Evolutionary conservation across 2,329 filamentous ascomycete genomes (phyloP).

Genomic region (Claviceps africana): DNA sequence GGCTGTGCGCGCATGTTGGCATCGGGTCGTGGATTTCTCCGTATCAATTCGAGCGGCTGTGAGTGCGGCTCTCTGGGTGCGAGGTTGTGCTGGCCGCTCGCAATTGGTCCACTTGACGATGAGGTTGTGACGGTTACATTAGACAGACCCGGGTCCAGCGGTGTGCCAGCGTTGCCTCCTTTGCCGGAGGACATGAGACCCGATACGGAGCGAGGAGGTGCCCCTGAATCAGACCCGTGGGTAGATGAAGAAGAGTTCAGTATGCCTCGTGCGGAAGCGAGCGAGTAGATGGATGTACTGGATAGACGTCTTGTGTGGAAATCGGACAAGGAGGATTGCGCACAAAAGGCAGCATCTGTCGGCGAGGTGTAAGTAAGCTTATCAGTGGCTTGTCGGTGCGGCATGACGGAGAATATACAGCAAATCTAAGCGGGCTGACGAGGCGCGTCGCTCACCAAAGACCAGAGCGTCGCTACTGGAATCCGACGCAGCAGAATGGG

Average conservation of each 20-base stretch:
- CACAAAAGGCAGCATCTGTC: slow-evolving; percentile 34
- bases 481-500: slow-evolving; percentile 29
- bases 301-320: slow-evolving; percentile 52
- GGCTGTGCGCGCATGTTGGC: slow-evolving; percentile 30
- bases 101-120: slow-evolving; percentile 24
- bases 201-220: slow-evolving; percentile 27
- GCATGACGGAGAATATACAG: slow-evolving; percentile 27
- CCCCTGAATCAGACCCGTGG: slow-evolving; percentile 36
- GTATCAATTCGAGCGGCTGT: slow-evolving; percentile 30
- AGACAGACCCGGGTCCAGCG: slow-evolving; percentile 37
- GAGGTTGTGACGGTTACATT: slow-evolving; percentile 41
- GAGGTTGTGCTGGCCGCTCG: slow-evolving; percentile 31
- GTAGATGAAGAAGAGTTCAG: slow-evolving; percentile 35
- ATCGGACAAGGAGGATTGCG: slow-evolving; percentile 35
- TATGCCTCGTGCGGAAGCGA: slow-evolving; percentile 45
- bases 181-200: slow-evolving; percentile 34
- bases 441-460: slow-evolving; percentile 25
- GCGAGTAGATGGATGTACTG: slow-evolving; percentile 58
- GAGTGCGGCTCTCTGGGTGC: slow-evolving; percentile 27
- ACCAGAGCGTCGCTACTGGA: slow-evolving; percentile 24
- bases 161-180: slow-evolving; percentile 22
- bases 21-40: slow-evolving; percentile 26
- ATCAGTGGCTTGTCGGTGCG: slow-evolving; percentile 6
- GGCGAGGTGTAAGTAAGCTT: slow-evolving; percentile 19
- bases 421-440: slow-evolving; percentile 33